Evolutionary conservation across 257 asterid species (phyloP).

Genomic region (Misopates orontium): DNA sequence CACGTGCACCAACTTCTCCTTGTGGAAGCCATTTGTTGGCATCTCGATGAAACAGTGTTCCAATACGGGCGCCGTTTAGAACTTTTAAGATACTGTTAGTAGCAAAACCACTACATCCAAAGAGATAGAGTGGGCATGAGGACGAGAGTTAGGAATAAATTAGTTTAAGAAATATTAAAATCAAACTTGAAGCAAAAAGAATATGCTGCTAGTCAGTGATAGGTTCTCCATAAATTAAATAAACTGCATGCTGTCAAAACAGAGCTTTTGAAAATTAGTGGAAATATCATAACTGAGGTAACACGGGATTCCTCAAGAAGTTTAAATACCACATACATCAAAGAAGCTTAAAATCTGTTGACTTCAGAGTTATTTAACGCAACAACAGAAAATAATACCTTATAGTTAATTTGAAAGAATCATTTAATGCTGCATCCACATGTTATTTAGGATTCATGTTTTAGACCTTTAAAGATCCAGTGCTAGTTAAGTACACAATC

Average conservation of each 20-base stretch:
- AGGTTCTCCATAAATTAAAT: not conserved
- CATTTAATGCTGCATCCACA: conserved; percentile 3
- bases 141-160: conserved; percentile 23
- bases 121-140: conserved; percentile 3
- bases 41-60: conserved; percentile 74
- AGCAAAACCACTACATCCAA: conserved; percentile 55
- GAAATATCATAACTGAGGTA: conserved; percentile 14
- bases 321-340: conserved; percentile 6
- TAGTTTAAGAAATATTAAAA: conserved; percentile 5
- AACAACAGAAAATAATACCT: conserved; percentile 8
- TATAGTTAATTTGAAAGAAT: not conserved
- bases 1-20: conserved; percentile 56
- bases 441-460: conserved; percentile 3
- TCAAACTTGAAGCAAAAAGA: conserved; percentile 3
- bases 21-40: conserved; percentile 59
- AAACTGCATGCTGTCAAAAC: not conserved
- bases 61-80: conserved; percentile 55
- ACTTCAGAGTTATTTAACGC: not conserved
- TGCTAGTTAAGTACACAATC: not conserved
- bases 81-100: conserved; percentile 54
- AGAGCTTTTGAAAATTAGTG: not conserved
- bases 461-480: not conserved
- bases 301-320: not conserved
- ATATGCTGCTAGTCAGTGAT: not conserved
- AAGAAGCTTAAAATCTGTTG: conserved; percentile 20